Percentiles rank a stretch among this genome's conserved stretches.
Conservation (phyloP, 2,329 filamentous ascomycete species). For the Bimuria novae-zelandiae region DNA sequence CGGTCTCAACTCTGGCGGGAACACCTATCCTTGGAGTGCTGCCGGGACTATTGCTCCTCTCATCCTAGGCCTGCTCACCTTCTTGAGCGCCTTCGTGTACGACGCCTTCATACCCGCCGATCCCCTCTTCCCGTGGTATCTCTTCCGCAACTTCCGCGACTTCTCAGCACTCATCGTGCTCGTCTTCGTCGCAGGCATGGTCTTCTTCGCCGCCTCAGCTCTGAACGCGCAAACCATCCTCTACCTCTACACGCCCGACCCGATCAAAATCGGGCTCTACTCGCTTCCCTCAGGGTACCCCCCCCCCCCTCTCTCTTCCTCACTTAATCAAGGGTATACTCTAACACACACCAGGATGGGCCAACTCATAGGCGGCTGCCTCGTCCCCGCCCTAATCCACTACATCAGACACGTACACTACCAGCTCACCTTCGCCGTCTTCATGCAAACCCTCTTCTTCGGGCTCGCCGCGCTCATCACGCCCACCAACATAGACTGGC, state of each 20-base stretch:
- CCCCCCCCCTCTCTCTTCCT: too few species aligned
- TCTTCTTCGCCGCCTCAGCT: slow-evolving; percentile 32
- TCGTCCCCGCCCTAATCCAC: slow-evolving; percentile 23
- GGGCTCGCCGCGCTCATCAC: slow-evolving; percentile 28
- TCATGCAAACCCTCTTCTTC: slow-evolving; percentile 29
- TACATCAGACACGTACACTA: slow-evolving; percentile 25
- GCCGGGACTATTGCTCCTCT: slow-evolving; percentile 33
- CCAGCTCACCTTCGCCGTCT: slow-evolving; percentile 24
- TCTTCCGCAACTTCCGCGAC: slow-evolving; percentile 32
- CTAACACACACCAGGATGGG: slow-evolving; percentile 15
- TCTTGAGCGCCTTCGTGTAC: slow-evolving; percentile 22
- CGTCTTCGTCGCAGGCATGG: slow-evolving; percentile 35
- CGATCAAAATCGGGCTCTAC: slow-evolving; percentile 25
- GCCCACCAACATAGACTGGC: slow-evolving; percentile 21
- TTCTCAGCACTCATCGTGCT: slow-evolving; percentile 35
- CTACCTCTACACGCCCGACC: slow-evolving; percentile 23
- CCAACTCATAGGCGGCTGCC: slow-evolving; percentile 21
- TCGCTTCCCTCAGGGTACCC: slow-evolving; percentile 26
- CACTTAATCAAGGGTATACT: neutral
- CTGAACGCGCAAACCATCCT: slow-evolving; percentile 27
- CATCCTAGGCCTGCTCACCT: slow-evolving; percentile 26
- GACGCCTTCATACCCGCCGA: slow-evolving; percentile 25
- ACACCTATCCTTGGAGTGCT: slow-evolving; percentile 32
- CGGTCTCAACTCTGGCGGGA: slow-evolving; percentile 51
- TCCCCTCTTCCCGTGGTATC: slow-evolving; percentile 34